Evolutionary conservation across 164 flowering plant genomes (phyloP), one percentile per base, ranked within the genome.

Genomic region (Vitis amurensis): DNA sequence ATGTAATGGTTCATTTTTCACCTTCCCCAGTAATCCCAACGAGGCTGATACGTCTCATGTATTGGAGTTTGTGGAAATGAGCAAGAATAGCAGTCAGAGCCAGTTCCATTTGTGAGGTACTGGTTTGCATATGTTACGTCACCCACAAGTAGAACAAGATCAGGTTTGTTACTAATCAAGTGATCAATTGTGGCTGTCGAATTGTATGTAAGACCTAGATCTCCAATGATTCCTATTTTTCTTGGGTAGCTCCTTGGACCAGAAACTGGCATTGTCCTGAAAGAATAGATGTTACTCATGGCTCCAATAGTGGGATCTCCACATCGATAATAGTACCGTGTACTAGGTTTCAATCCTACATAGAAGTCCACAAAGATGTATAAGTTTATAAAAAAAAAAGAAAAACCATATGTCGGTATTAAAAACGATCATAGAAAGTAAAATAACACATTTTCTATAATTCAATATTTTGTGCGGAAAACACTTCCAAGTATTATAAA

Each of bases 21-120:
- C 99, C 98, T 95, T 84, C 98, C 98, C 98, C 99, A 95, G 60
- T 87, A 89, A 77, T 95, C 99, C 99, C 99, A 95, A 30, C 98
- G 97, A 74, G 98, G 99, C 73, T 95, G 98, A 78, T 89, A 91
- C 1, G 99, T 93, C 73, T 91, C 97, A 63, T 88, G 97, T 27
- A 93, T 90, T 8, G 94, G 96, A 62, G 92, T 81, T 9, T 86
- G 47, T 6, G 90, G 29, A 78, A 94, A 89, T 47, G 96, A 70
- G 81, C 97, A 93, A 37, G 96, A 88, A 68, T 87, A 89, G 75
- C 98, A 95, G 59, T 89, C 97, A 16, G 94, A 76, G 23, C 92
- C 91, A 70, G 97, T 91, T 70, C 98, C 98, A 76, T 95, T 91
- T 10, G 98, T 88, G 23, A 90, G 90, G 69, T 95, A 95, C 53